phyloP scores from a whole-genome alignment of 495 filamentous ascomycete species.

The Haplographium delicatum region DNA sequence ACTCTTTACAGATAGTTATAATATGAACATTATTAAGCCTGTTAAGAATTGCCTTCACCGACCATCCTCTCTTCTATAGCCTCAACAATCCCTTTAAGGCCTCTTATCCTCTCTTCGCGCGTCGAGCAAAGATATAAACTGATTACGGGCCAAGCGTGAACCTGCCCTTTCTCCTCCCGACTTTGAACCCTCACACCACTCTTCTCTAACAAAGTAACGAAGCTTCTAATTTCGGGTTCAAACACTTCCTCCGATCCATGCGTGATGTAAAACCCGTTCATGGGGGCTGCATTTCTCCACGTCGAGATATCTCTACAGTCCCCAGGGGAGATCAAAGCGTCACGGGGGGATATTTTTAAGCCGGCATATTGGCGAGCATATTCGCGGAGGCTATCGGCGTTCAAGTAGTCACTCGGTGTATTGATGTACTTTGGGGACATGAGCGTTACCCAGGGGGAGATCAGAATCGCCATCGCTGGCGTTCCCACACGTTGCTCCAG shows the following conservation, averaged over 20 bases:
- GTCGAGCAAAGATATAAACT: conserved; percentile 58
- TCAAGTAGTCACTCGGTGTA: conserved; percentile 58
- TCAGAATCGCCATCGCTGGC: conserved; percentile 48
- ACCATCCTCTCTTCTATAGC: conserved; percentile 8
- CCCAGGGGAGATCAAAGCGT: conserved; percentile 62
- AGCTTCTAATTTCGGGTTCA: conserved; percentile 51
- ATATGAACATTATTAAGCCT: not conserved
- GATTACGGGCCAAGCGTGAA: conserved; percentile 78
- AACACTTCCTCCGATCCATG: conserved; percentile 72
- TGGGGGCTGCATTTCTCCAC: conserved; percentile 59
- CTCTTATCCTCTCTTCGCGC: conserved; percentile 48
- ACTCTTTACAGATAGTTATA: not conserved
- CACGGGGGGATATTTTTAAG: conserved; percentile 33
- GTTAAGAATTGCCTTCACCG: not conserved
- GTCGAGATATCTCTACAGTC: conserved; percentile 53
- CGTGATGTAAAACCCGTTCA: conserved; percentile 53
- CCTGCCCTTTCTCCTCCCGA: conserved; percentile 49
- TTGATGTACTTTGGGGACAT: conserved; percentile 49
- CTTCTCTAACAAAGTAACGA: conserved; percentile 43
- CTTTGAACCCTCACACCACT: conserved; percentile 42
- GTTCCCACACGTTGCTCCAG: not conserved
- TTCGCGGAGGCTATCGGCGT: conserved; percentile 44
- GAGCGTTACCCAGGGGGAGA: conserved; percentile 58
- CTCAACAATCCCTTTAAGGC: conserved; percentile 47
- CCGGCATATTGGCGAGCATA: conserved; percentile 65